Base-by-base conservation (phyloP, 768 basidiomycete species). In the Mycena belliarum region DNA sequence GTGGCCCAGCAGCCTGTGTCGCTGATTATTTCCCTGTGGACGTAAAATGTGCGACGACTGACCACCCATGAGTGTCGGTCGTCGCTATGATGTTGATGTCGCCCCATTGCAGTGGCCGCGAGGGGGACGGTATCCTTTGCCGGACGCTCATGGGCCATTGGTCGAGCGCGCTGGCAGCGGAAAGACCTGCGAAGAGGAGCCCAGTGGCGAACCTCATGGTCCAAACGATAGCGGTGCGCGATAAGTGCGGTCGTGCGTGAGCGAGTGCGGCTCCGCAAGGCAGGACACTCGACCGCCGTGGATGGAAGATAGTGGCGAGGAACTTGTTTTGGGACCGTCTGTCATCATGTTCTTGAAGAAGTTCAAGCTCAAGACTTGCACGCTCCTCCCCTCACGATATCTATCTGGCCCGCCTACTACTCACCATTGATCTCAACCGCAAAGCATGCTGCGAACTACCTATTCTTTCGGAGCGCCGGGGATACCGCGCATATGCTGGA, bases 1-100 rank as follows among this genome's bases (percentile, higher is more conserved):
- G 72, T 96, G 93, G 3, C 93, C 93, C 40, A 93, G 78, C 5
- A 95, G 76, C 88, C 87, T 59, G 29, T 18, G 21, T 25, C 21
- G 18, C 5, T 38, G 18, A 18, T 21, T 4, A 42, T 26, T n/a
- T 26, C 33, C 29, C 15, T 9, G 11, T 24, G 21, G 37, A 32
- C 6, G 20, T 20, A 38, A 33, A 29, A 6, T 12, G 33, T 15
- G 33, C 33, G 6, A 49, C 29, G 29, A 32, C 35, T 44, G 8
- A 50, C 26, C 35, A 52, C 35, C 62, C 62, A 28, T 63, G 62
- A 28, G 62, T 89, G 70, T 95, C 93, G 0, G 94, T 95, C 3
- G 92, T 95, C 65, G 88, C 85, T 44, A 95, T 79, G 65, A 95
- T 82, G 68, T 95, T 95, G 68, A 95, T 79, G 66, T 95, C 91